Conservation (phyloP, 805 yeast genomes). For the Wickerhamiella domercqiae region DNA sequence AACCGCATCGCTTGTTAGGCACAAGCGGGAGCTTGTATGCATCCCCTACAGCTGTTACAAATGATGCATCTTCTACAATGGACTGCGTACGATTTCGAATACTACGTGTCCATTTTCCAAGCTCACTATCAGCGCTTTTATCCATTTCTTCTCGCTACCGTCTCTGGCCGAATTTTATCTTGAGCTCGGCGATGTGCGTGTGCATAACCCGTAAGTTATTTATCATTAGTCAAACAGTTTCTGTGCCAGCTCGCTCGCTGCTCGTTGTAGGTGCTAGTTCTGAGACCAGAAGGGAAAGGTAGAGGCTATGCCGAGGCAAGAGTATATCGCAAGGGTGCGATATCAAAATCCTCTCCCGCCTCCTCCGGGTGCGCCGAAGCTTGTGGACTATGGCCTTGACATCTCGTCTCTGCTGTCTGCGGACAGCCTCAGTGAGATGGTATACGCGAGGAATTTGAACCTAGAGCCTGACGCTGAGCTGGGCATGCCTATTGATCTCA, state of each 20-base stretch:
- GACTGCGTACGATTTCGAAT: constrained; percentile 52
- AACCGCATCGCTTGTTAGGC: constrained; percentile 77
- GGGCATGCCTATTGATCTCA: constrained; percentile 67
- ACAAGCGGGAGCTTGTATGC: constrained; percentile 24
- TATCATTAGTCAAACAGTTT: too few relatives aligned
- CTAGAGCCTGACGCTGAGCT: constrained; percentile 43
- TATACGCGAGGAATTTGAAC: constrained; percentile 20
- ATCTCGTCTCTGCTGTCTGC: constrained; percentile 36
- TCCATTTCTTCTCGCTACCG: not conserved
- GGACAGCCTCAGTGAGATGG: constrained; percentile 41
- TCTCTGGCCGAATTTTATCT: too few relatives aligned
- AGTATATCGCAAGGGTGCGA: constrained; percentile 51
- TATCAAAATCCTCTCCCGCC: constrained; percentile 83
- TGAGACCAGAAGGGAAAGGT: too few relatives aligned
- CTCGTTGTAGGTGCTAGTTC: too few relatives aligned
- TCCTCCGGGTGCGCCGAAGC: constrained; percentile 81
- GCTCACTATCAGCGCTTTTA: constrained; percentile 14
- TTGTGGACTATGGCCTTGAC: constrained; percentile 40
- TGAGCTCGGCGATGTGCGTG: too few relatives aligned
- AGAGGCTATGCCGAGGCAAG: constrained; percentile 14
- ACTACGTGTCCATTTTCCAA: constrained; percentile 37
- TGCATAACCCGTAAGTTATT: too few relatives aligned
- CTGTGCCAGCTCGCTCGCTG: too few relatives aligned
- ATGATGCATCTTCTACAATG: constrained; percentile 46
- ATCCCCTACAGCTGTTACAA: constrained; percentile 30